Evolutionary conservation across 176 grass and related monocot genomes (phyloP).

Genomic region (Oropetium thomaeum): DNA sequence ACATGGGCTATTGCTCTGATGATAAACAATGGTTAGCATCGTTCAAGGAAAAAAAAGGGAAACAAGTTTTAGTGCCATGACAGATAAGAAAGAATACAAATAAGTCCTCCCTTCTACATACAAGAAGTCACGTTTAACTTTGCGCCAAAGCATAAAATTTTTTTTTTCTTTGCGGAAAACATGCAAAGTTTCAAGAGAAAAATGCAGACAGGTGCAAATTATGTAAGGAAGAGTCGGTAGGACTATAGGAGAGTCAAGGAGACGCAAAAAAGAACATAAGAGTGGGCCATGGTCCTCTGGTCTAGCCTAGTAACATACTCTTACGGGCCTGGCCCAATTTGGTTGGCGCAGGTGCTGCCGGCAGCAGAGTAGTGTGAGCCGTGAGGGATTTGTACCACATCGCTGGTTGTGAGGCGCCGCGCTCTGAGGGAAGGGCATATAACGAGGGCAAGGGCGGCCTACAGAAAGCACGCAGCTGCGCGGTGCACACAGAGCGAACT

Average conservation of each 20-base stretch:
- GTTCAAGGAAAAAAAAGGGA: background rate
- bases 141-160: background rate
- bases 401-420: accelerated
- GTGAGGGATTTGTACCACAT: slow-evolving; percentile 25
- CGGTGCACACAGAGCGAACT: slow-evolving; percentile 53
- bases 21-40: background rate
- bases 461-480: slow-evolving; percentile 6
- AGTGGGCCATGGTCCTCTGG: background rate
- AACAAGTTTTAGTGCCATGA: background rate
- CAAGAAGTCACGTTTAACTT: background rate
- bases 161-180: too few species aligned
- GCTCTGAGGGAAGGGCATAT: background rate
- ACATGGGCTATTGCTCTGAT: background rate
- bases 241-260: background rate
- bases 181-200: too few species aligned
- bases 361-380: background rate
- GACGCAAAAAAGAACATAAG: background rate
- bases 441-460: accelerated
- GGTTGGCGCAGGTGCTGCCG: too few species aligned
- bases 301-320: background rate
- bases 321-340: background rate
- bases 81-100: background rate
- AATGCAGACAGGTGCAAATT: too few species aligned
- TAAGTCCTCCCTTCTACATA: background rate
- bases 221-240: too few species aligned